Evolutionary conservation across 768 basidiomycete genomes (phyloP), one percentile per base, ranked within the genome.

Genomic region (Lactarius trivialis): DNA sequence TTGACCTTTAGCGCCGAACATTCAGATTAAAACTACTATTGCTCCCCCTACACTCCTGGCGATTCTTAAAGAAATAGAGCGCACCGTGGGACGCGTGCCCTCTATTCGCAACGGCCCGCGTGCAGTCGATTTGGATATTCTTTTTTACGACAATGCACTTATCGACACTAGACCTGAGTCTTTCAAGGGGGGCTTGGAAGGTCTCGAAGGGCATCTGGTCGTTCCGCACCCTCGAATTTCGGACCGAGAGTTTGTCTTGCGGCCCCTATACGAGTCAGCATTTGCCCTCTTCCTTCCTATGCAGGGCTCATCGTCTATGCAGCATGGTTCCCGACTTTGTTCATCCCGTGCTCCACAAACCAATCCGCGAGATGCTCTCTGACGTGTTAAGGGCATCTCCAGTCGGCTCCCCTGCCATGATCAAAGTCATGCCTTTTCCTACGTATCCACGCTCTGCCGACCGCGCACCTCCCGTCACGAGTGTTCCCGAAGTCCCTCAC

Each of bases 221-320:
- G 76, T 97, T 9, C 97, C 97, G 1, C 97, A 99, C 76, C 85
- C 84, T 5, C 78, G 87, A 34, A 70, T 97, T 17, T 73, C 74
- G 2, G 97, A 98, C 73, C 76, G 97, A 32, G 95, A 98, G 71
- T 99, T 98, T 66, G 95, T 98, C 2, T 74, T 99, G 28, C 76
- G 92, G 9, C 95, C 97, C 12, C 70, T 98, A 48, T 81, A 80
- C 37, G 95, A 99, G 96, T 99, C 67, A 65, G 88, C 78, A 39
- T 45, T 21, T 43, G 53, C 61, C 12, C 11, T 24, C 30, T 9
- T 45, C 21, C 12, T 5, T 21, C 9, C 15, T n/a, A n/a, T n/a
- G n/a, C n/a, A n/a, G n/a, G n/a, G 7, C 51, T 26, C 17, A 55
- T 56, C 33, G 17, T 2, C 12, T 36, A 11, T 26, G 30, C 45